A percentile compares a stretch with the other conserved stretches of the same genome.
These are phyloP conservation scores for Acanthamoeba healyi DNA, from an alignment of 208 protist species.

Conservation along the genomic window DNA sequence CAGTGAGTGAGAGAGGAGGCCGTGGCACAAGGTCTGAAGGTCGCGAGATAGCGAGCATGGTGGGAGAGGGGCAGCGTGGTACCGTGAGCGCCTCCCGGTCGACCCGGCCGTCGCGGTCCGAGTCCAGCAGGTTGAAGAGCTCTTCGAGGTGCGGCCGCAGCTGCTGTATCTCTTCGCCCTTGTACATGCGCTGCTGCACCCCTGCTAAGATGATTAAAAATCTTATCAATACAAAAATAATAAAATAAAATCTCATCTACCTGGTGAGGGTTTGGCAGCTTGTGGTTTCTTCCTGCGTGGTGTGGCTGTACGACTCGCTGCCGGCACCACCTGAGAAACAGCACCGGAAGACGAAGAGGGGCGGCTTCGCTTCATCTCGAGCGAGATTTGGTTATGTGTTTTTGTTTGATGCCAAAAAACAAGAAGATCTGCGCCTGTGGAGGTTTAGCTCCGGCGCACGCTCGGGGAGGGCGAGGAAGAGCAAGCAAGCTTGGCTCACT, in stretches of 20 bases:
- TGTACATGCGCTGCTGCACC: neutral
- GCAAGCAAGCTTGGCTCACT: neutral
- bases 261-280: neutral
- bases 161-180: neutral
- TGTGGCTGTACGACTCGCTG: too few relatives aligned
- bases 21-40: too few relatives aligned
- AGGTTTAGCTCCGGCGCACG: too few relatives aligned
- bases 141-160: neutral
- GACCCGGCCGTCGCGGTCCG: neutral
- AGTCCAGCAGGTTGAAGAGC: neutral
- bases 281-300: neutral
- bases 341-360: neutral
- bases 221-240: neutral
- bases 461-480: too few relatives aligned
- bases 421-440: neutral
- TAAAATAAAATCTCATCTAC: neutral
- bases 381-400: neutral
- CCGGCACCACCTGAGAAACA: too few relatives aligned
- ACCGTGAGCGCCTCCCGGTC: conserved; percentile 7
- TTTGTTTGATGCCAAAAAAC: neutral
- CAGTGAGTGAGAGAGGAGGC: too few relatives aligned
- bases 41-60: neutral
- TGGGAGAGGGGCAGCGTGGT: neutral
- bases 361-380: neutral
- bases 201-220: neutral